Evolutionary conservation across 148 eudicot genomes (phyloP).

Genomic region (Rhododendron griersonianum): DNA sequence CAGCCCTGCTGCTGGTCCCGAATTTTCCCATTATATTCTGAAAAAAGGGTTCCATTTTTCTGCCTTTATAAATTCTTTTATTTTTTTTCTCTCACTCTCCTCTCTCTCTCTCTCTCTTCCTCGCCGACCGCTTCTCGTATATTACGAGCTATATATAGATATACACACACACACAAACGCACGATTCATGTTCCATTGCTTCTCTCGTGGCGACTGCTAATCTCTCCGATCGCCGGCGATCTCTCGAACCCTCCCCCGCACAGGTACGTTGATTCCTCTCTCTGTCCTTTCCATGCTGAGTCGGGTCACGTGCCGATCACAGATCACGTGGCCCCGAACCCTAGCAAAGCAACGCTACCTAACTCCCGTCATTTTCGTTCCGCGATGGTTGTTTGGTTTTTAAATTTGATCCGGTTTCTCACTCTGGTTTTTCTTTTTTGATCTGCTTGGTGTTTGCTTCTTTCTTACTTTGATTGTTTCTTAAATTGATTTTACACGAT

Average conservation of each 20-base stretch:
- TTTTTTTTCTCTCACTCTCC: neutral
- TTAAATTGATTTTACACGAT: neutral
- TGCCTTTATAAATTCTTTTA: neutral
- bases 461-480: neutral
- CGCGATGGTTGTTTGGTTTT: neutral
- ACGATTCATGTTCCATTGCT: neutral
- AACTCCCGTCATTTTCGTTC: constrained; percentile 4
- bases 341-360: neutral
- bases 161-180: neutral
- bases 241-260: neutral
- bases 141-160: neutral
- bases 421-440: neutral
- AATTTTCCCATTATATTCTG: neutral
- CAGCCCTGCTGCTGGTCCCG: neutral
- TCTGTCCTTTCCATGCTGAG: neutral
- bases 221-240: constrained; percentile 15
- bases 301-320: constrained; percentile 19
- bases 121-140: constrained; percentile 16
- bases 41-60: neutral
- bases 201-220: constrained; percentile 5
- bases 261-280: constrained; percentile 11
- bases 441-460: neutral
- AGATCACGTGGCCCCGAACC: constrained; percentile 32
- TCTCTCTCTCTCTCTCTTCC: neutral
- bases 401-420: neutral